These are phyloP conservation scores for Beauveria brongniartii DNA, from an alignment of 2,329 filamentous ascomycete genomes.

Conservation along the genomic window DNA sequence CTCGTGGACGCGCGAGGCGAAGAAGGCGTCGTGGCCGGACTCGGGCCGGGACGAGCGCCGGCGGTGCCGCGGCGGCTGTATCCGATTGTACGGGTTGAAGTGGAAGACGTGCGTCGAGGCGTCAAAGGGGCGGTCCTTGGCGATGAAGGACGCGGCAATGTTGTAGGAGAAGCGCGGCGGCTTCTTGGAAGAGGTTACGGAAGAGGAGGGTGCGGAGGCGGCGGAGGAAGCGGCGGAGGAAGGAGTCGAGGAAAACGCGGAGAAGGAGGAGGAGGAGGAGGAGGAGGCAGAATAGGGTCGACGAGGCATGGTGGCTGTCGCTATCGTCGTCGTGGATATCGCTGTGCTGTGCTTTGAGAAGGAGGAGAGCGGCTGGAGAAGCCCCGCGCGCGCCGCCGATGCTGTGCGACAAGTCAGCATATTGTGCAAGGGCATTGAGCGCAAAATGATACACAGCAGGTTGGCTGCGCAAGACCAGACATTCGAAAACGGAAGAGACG, in stretches of 20 bases:
- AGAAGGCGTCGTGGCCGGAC: conserved; percentile 94
- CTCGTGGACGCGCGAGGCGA: conserved; percentile 72
- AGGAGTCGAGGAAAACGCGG: conserved; percentile 14
- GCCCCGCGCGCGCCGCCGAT: not conserved
- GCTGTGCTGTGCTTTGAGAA: not conserved
- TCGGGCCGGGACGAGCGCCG: conserved; percentile 48
- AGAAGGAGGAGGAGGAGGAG: conserved; percentile 9
- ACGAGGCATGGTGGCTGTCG: not conserved
- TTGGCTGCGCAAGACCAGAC: not conserved
- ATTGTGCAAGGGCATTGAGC: not conserved
- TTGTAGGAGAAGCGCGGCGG: conserved; percentile 52
- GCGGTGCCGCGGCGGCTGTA: conserved; percentile 37
- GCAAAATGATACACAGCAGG: not conserved
- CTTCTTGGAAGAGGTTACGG: conserved; percentile 15
- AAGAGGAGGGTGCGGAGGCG: conserved; percentile 6
- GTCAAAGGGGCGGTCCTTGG: conserved; percentile 61
- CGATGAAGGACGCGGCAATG: conserved; percentile 66
- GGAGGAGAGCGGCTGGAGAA: conserved; percentile 1
- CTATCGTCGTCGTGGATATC: not conserved
- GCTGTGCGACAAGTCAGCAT: not conserved
- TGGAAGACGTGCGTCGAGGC: conserved; percentile 62
- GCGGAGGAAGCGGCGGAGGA: conserved; percentile 5
- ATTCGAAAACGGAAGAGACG: not conserved
- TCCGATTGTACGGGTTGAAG: conserved; percentile 59
- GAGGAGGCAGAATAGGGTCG: not conserved